Evolutionary conservation across 495 filamentous ascomycete genomes (phyloP).

Genomic region (Penicillium psychrofluorescens): DNA sequence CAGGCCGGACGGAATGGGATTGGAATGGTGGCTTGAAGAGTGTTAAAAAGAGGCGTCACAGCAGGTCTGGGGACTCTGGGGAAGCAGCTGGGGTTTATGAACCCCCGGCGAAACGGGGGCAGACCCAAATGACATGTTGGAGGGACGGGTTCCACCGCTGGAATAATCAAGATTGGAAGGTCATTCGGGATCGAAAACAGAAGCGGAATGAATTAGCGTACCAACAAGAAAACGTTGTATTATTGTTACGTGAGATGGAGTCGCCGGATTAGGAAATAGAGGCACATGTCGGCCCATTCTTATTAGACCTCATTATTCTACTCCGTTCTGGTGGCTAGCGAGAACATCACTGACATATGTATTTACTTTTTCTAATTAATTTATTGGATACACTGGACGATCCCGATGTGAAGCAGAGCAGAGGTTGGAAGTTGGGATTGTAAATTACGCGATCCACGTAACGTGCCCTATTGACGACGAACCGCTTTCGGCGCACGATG

Average conservation of each 20-base stretch:
- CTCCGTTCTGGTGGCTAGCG: too few species aligned
- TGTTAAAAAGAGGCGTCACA: not conserved
- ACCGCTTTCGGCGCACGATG: slow-evolving; percentile 4
- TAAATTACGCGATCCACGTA: not conserved
- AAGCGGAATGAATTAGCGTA: too few species aligned
- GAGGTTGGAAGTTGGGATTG: too few species aligned
- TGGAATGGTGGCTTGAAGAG: too few species aligned
- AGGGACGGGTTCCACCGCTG: slow-evolving; percentile 2
- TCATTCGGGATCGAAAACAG: slow-evolving; percentile 2
- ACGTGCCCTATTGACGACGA: slow-evolving; percentile 4
- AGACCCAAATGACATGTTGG: not conserved
- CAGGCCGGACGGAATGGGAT: too few species aligned
- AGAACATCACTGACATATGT: too few species aligned
- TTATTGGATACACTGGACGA: too few species aligned
- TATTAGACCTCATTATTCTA: too few species aligned
- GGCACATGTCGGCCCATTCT: not conserved
- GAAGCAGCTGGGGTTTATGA: slow-evolving; percentile 10
- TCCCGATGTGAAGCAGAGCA: too few species aligned
- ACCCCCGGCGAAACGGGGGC: not conserved
- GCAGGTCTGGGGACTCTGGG: slow-evolving; percentile 9
- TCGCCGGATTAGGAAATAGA: slow-evolving; percentile 12
- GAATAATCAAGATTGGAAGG: not conserved
- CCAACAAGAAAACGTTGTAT: slow-evolving; percentile 11
- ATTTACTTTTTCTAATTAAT: too few species aligned
- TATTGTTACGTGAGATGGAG: slow-evolving; percentile 3